These are phyloP conservation scores for Litsea cubeba DNA, from an alignment of 164 flowering plant species.

Conservation along the genomic window DNA sequence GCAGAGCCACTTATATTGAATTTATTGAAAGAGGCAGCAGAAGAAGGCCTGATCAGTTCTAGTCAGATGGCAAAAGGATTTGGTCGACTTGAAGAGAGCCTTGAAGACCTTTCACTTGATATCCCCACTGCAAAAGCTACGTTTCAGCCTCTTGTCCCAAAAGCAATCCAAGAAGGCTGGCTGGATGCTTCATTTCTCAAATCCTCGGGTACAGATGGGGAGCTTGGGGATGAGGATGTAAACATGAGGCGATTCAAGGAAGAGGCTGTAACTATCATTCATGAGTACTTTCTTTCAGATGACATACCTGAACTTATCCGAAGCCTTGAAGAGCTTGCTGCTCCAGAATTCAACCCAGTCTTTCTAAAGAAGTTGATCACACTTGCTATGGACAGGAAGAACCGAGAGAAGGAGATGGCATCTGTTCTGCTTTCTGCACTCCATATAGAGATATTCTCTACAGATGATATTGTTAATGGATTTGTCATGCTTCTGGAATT, in stretches of 20 bases:
- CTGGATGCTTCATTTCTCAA: constrained; percentile 66
- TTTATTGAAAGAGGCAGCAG: constrained; percentile 78
- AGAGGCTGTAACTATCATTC: constrained; percentile 78
- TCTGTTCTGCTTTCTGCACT: constrained; percentile 91
- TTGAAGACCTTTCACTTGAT: constrained; percentile 94
- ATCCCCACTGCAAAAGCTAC: constrained; percentile 74
- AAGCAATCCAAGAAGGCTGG: constrained; percentile 86
- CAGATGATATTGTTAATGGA: constrained; percentile 86
- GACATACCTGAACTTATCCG: constrained; percentile 91
- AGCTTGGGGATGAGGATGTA: constrained; percentile 28
- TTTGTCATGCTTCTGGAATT: constrained; percentile 89
- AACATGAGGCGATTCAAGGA: constrained; percentile 63
- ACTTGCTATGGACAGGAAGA: constrained; percentile 97
- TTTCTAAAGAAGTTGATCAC: constrained; percentile 88
- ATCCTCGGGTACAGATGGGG: constrained; percentile 39
- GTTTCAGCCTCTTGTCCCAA: constrained; percentile 57
- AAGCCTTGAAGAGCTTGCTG: constrained; percentile 81
- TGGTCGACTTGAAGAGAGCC: constrained; percentile 74
- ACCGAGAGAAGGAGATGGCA: constrained; percentile 96
- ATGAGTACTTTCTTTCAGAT: constrained; percentile 92
- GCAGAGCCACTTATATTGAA: constrained; percentile 65
- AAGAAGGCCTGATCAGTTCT: constrained; percentile 89
- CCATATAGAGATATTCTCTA: constrained; percentile 82
- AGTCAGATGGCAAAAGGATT: constrained; percentile 96
- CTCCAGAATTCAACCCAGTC: constrained; percentile 72